Conservation (phyloP, 73 alveolate genomes). For the Paraurostyla sp. region DNA sequence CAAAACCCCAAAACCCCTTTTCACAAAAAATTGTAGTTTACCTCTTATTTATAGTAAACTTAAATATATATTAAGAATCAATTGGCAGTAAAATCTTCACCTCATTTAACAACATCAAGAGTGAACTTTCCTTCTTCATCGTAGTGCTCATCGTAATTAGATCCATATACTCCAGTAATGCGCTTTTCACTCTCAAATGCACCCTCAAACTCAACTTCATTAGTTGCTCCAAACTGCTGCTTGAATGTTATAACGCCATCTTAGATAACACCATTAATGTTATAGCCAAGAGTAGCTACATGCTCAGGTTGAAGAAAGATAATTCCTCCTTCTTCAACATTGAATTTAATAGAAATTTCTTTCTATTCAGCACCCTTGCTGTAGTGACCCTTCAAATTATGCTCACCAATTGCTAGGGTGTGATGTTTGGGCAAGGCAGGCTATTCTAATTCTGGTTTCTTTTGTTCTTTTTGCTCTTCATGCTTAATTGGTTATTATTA, state of each 20-base stretch:
- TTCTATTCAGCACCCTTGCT: background rate
- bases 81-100: background rate
- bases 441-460: background rate
- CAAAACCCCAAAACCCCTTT: constrained; percentile 21
- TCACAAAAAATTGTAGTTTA: background rate
- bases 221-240: background rate
- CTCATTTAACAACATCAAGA: background rate
- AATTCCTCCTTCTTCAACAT: constrained; percentile 43
- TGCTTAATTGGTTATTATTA: constrained; percentile 8
- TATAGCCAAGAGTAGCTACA: background rate
- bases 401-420: constrained; percentile 11
- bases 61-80: constrained; percentile 3
- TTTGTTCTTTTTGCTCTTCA: background rate
- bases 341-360: background rate
- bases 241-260: constrained; percentile 14
- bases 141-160: background rate
- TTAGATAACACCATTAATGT: constrained; percentile 1
- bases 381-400: constrained; percentile 10
- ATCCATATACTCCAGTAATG: background rate
- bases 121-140: constrained; percentile 10
- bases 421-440: background rate
- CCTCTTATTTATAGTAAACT: background rate
- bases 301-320: background rate
- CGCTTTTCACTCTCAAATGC: background rate
- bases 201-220: constrained; percentile 42